Evolutionary conservation across 345 rosid genomes (phyloP).

Genomic region (Populus simonii): DNA sequence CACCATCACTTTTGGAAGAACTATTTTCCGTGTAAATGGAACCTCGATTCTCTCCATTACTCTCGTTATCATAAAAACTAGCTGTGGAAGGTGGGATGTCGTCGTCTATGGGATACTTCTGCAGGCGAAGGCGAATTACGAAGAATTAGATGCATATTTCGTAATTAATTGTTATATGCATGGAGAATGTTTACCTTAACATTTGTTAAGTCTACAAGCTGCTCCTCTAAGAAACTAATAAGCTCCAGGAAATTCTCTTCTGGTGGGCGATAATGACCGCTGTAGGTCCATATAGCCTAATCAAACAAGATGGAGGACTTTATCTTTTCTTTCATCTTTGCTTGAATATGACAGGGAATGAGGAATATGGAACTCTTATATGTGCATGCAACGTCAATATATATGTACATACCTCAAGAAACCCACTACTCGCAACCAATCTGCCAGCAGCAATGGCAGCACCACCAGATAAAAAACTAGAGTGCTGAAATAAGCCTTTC

Average conservation of each 20-base stretch:
- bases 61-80: too few relatives aligned
- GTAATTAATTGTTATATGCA: too few relatives aligned
- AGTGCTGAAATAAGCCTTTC: slow-evolving; percentile 74
- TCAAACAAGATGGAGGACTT: too few relatives aligned
- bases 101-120: slow-evolving; percentile 55
- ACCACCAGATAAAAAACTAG: slow-evolving; percentile 76
- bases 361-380: not conserved
- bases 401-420: slow-evolving; percentile 31
- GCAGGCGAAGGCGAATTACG: not conserved
- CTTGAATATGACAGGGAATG: not conserved
- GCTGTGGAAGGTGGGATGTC: slow-evolving; percentile 45
- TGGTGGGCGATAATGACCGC: slow-evolving; percentile 68
- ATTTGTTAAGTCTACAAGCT: slow-evolving; percentile 49
- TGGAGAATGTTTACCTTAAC: slow-evolving; percentile 42
- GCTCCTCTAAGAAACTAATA: slow-evolving; percentile 50
- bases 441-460: slow-evolving; percentile 73
- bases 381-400: too few relatives aligned
- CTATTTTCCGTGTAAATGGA: too few relatives aligned
- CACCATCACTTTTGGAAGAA: too few relatives aligned
- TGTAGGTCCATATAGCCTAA: slow-evolving; percentile 68
- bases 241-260: slow-evolving; percentile 61
- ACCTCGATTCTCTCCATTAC: too few relatives aligned
- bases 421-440: slow-evolving; percentile 50
- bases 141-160: not conserved
- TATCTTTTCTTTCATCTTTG: too few relatives aligned